phyloP scores from a whole-genome alignment of 2,329 filamentous ascomycete species.

The Xylaria sp. region DNA sequence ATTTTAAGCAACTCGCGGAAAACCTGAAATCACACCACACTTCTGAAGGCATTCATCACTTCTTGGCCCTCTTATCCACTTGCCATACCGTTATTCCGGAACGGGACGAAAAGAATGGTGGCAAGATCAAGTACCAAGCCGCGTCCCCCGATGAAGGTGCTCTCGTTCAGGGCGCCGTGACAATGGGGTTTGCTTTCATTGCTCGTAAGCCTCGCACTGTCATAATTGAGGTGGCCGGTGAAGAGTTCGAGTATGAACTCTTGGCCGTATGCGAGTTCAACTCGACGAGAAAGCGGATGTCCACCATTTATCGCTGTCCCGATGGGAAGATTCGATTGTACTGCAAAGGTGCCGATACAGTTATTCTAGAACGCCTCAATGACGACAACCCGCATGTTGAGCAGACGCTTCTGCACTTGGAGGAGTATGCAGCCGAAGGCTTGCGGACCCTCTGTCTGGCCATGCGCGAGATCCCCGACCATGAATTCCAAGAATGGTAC shows the following conservation, averaged over 20 bases:
- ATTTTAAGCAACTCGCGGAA: conserved; percentile 78
- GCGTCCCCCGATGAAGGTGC: conserved; percentile 97
- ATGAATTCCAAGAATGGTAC: conserved; percentile 89
- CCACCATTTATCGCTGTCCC: conserved; percentile 93
- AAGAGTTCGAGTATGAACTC: conserved; percentile 84
- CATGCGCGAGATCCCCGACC: conserved; percentile 90
- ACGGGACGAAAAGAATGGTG: conserved; percentile 77
- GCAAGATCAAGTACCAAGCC: conserved; percentile 94
- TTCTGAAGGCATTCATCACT: conserved; percentile 74
- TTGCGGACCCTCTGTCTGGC: conserved; percentile 93
- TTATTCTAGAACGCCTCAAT: conserved; percentile 90
- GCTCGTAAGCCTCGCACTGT: conserved; percentile 91
- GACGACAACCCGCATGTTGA: conserved; percentile 88
- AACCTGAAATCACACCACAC: conserved; percentile 71
- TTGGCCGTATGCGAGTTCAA: conserved; percentile 99
- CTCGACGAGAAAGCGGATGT: conserved; percentile 97
- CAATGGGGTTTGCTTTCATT: conserved; percentile 87
- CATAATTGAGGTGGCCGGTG: conserved; percentile 79
- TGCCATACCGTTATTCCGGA: conserved; percentile 99
- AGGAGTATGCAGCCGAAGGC: conserved; percentile 97
- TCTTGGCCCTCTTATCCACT: conserved; percentile 84
- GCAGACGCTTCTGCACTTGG: conserved; percentile 90
- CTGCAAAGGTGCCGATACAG: conserved; percentile 96
- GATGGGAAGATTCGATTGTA: conserved; percentile 95
- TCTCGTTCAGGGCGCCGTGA: conserved; percentile 89